A percentile compares a stretch with the other conserved stretches of the same genome.
These are phyloP conservation scores for Zopfia rhizophila DNA, from an alignment of 2,329 filamentous ascomycete species.

Conservation along the genomic window DNA sequence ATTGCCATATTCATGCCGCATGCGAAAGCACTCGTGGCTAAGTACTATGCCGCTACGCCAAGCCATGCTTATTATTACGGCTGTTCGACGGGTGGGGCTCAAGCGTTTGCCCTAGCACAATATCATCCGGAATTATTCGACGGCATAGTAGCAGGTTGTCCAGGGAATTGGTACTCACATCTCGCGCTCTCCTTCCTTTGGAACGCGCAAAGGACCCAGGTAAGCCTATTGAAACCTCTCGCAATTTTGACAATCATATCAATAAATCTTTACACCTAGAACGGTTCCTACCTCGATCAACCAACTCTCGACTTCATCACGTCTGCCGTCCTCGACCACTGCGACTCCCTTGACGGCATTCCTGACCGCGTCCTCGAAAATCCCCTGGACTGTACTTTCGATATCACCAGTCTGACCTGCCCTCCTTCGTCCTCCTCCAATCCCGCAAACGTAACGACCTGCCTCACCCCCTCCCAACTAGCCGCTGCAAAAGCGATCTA, in stretches of 20 bases:
- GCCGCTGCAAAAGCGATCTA: constrained; percentile 46
- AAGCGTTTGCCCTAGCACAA: constrained; percentile 25
- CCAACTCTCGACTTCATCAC: constrained; percentile 44
- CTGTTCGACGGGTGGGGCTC: constrained; percentile 24
- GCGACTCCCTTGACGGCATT: constrained; percentile 54
- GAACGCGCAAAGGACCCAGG: constrained; percentile 19
- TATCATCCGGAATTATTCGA: constrained; percentile 24
- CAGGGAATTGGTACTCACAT: constrained; percentile 24
- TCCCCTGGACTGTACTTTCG: constrained; percentile 50
- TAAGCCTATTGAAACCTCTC: no score
- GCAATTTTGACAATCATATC: no score
- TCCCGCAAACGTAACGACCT: constrained; percentile 26
- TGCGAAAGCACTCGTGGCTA: constrained; percentile 14
- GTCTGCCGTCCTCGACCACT: constrained; percentile 47
- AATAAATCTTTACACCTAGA: constrained; percentile 5
- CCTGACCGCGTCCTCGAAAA: constrained; percentile 53
- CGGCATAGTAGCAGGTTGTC: constrained; percentile 23
- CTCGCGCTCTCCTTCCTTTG: constrained; percentile 23
- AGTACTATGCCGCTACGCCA: constrained; percentile 4
- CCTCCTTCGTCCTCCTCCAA: constrained; percentile 1
- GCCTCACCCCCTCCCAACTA: constrained; percentile 47
- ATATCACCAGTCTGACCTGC: constrained; percentile 46
- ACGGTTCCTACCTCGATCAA: constrained; percentile 36
- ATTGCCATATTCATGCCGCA: constrained; percentile 21
- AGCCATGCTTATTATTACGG: constrained; percentile 22